Conservation (phyloP, 345 rosid genomes). For the Populus pruinosa region DNA sequence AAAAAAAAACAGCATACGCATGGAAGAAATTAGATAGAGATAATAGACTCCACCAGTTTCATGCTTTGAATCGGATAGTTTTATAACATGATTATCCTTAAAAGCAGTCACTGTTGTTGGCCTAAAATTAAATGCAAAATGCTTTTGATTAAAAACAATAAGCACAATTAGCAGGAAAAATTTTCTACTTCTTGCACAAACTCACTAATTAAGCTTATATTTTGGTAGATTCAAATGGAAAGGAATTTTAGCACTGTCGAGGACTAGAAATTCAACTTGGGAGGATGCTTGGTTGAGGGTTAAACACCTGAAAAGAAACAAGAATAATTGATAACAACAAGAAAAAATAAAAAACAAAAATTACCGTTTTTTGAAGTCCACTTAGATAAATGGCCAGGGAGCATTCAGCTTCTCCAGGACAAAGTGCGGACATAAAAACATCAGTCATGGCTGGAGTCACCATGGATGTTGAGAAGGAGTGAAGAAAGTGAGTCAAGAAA, state of each 20-base stretch:
- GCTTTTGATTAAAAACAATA: neutral
- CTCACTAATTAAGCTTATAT: neutral
- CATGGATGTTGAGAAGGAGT: slow-evolving; percentile 28
- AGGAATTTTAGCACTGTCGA: too few relatives aligned
- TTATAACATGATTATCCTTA: too few relatives aligned
- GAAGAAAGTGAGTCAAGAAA: slow-evolving; percentile 29
- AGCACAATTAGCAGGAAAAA: neutral
- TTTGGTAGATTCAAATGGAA: too few relatives aligned
- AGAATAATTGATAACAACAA: neutral
- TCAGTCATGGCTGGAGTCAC: slow-evolving; percentile 39
- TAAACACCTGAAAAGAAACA: neutral
- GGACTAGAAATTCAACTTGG: neutral
- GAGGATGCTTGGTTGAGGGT: neutral
- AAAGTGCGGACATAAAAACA: slow-evolving; percentile 41
- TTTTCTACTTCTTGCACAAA: neutral
- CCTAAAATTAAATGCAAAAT: neutral
- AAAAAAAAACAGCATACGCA: too few relatives aligned
- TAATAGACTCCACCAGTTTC: neutral
- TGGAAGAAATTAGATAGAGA: too few relatives aligned
- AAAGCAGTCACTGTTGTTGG: neutral
- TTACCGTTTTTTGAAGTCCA: slow-evolving; percentile 45
- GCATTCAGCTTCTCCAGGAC: slow-evolving; percentile 41
- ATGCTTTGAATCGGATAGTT: neutral
- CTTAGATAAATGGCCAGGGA: slow-evolving; percentile 40
- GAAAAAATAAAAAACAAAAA: too few relatives aligned